phyloP scores from a whole-genome alignment of 1,139 yeast species.

The Sugiyamaella paludigena region DNA sequence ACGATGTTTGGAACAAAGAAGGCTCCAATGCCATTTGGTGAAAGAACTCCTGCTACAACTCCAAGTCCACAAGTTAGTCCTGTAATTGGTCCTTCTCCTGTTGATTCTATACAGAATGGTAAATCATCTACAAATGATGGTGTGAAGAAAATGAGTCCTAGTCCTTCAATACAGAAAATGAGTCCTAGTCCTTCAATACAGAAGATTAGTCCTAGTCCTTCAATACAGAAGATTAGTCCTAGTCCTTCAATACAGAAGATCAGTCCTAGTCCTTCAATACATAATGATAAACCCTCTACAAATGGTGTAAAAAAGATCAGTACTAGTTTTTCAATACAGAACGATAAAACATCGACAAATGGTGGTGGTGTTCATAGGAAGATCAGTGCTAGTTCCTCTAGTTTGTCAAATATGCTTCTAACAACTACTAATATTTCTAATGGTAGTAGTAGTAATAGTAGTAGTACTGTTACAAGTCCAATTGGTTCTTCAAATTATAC shows the following conservation, averaged over 20 bases:
- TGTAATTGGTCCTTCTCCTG: slow-evolving; percentile 3
- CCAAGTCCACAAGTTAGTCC: slow-evolving; percentile 8
- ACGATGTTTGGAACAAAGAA: slow-evolving; percentile 25
- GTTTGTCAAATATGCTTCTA: no score
- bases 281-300: no score
- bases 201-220: background rate
- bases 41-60: slow-evolving; percentile 3
- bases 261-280: no score
- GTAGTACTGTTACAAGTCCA: no score
- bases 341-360: background rate
- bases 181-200: background rate
- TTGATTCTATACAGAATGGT: no score
- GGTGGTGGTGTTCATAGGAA: no score
- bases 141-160: background rate
- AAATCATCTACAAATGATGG: background rate
- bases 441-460: background rate
- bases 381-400: no score
- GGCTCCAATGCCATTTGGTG: slow-evolving; percentile 4
- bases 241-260: background rate
- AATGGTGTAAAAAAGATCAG: no score
- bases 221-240: background rate
- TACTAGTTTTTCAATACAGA: no score
- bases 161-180: background rate
- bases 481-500: no score
- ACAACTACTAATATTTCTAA: no score